Base-by-base conservation (phyloP, 2,329 filamentous ascomycete species). In the Penicillium sp. region DNA sequence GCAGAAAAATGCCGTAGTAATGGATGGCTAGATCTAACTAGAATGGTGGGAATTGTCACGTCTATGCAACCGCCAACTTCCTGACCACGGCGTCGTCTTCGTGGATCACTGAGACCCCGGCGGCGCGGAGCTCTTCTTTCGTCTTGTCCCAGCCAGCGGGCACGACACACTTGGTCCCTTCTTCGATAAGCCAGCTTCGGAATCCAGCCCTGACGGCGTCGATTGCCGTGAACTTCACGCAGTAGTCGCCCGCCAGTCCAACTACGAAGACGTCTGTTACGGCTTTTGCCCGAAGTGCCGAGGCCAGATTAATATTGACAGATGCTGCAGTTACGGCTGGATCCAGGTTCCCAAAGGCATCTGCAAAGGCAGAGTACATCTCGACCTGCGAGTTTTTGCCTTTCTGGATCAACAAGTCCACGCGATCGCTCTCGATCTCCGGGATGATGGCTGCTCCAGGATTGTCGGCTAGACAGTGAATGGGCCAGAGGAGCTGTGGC, bases 321-420 rank as follows among this genome's bases (percentile, higher is more conserved):
- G 69, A 70, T 24, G 57, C 56, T 24, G 60, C 59, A 13, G 65
- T 66, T 42, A 65, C 61, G 12, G 61, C 60, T 46, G 68, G 64
- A 55, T 74, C 71, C 43, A 63, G 54, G 49, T 79, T 79, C 32
- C 73, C 73, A 63, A 97, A 93, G 0, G 90, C 89, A 67, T 92
- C 89, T 54, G 87, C 87, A 64, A 99, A 97, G 0, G 88, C 91
- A 55, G 88, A 93, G 74, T 97, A 97, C 89, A 97, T 96, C 73
- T 99, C 94, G 2, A 96, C 83, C 37, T 82, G 77, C 37, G 78
- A 69, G 67, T 91, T 81, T 66, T 79, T 82, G 9, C 94, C 94
- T 76, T 99, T 99, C 60, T 89, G 82, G 12, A 97, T 75, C 23
- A 91, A 76, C 29, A 73, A 62, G 60, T 93, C 81, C n/a, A 96